Conservation (phyloP, 495 filamentous ascomycete genomes). For the Lophiostoma macrostomum region DNA sequence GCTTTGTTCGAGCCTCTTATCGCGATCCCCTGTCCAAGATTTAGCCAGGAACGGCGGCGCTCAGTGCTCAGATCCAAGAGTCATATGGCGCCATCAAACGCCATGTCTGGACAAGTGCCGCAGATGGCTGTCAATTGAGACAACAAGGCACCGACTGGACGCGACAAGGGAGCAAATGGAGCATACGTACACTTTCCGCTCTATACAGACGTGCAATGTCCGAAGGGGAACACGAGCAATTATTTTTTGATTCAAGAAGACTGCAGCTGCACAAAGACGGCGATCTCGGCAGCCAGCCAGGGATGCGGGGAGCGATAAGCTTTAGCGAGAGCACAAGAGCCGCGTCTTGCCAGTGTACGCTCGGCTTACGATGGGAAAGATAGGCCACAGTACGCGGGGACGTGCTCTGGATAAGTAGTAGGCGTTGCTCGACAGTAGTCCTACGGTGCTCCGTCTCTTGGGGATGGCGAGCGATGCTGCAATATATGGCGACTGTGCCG, state of each 20-base stretch:
- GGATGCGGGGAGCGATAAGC: conserved; percentile 23
- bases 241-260: conserved; percentile 2
- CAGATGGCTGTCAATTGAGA: background rate
- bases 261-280: conserved; percentile 14
- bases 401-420: too few relatives aligned
- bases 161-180: background rate
- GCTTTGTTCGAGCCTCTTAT: conserved; percentile 35
- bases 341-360: conserved; percentile 17
- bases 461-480: too few relatives aligned
- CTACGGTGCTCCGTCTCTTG: too few relatives aligned
- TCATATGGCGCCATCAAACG: conserved; percentile 1
- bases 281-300: conserved; percentile 6
- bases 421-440: too few relatives aligned
- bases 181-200: conserved; percentile 4
- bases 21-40: conserved; percentile 29
- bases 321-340: conserved; percentile 16
- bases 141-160: conserved; percentile 1
- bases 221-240: conserved; percentile 4
- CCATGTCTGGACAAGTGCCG: conserved; percentile 1
- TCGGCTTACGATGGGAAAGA: conserved; percentile 26
- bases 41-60: conserved; percentile 35
- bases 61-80: conserved; percentile 5
- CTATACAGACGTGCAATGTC: conserved; percentile 6
- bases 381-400: too few relatives aligned
- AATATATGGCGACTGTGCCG: too few relatives aligned